Conservation (phyloP, 2,329 filamentous ascomycete genomes). For the Colletotrichum navitas region DNA sequence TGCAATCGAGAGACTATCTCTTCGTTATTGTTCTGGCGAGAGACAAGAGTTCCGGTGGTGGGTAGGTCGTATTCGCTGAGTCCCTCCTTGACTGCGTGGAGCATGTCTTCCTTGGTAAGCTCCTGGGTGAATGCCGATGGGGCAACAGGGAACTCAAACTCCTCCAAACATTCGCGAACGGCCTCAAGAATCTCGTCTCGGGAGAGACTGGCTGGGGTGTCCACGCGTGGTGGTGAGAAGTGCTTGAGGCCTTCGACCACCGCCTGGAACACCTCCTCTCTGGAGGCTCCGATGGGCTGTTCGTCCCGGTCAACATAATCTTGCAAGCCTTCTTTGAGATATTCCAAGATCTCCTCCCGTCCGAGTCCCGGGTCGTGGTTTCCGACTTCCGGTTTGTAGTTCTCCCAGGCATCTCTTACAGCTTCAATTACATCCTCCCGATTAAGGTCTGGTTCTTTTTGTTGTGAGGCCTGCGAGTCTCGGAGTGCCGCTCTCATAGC, state of each 20-base stretch:
- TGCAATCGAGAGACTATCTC: conserved; percentile 69
- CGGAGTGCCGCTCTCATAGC: conserved; percentile 82
- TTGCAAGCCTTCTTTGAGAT: conserved; percentile 86
- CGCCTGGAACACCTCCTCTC: conserved; percentile 87
- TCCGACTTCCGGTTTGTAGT: conserved; percentile 93
- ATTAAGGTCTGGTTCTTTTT: conserved; percentile 67
- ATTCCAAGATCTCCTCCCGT: conserved; percentile 88
- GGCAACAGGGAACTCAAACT: conserved; percentile 80
- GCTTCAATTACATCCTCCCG: conserved; percentile 89
- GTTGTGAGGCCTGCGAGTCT: conserved; percentile 66
- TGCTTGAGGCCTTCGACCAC: conserved; percentile 89
- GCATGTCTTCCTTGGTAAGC: conserved; percentile 72
- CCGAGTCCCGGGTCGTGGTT: conserved; percentile 91
- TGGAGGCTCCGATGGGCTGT: conserved; percentile 71
- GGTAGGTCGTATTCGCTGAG: conserved; percentile 65
- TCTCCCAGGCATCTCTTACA: conserved; percentile 91
- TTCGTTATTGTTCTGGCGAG: conserved; percentile 57
- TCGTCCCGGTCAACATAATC: conserved; percentile 74
- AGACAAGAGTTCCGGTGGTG: conserved; percentile 55
- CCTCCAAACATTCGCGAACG: conserved; percentile 87
- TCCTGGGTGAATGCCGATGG: conserved; percentile 66
- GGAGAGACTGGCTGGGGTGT: conserved; percentile 77
- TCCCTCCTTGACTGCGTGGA: conserved; percentile 73
- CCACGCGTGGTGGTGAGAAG: conserved; percentile 80
- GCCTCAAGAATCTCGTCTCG: conserved; percentile 87